Percentiles rank a stretch among this genome's conserved stretches.
Conservation (phyloP, 169 alveolate species). For the Cryptosporidium tyzzeri region DNA sequence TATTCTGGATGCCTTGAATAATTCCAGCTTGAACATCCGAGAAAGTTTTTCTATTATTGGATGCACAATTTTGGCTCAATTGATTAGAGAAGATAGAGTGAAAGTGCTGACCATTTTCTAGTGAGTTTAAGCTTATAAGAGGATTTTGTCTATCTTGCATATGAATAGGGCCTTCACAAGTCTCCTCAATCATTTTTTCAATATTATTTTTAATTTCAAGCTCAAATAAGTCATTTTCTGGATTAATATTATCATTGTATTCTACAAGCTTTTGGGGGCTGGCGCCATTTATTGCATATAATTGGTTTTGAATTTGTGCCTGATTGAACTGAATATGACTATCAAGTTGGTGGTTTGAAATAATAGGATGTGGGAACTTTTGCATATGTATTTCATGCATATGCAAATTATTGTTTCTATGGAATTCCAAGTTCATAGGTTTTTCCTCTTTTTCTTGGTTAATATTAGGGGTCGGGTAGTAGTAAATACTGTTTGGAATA, state of each 20-base stretch:
- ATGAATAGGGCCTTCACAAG: neutral
- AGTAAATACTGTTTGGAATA: neutral
- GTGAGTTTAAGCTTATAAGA: neutral
- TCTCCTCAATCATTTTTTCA: conserved; percentile 46
- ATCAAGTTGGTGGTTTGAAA: neutral
- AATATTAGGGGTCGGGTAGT: neutral
- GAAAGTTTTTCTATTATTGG: conserved; percentile 9
- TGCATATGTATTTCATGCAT: neutral
- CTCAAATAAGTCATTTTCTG: conserved; percentile 2
- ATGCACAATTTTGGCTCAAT: neutral
- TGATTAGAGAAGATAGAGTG: conserved; percentile 9
- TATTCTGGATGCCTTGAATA: conserved; percentile 17
- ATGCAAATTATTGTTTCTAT: neutral
- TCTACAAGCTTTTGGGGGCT: neutral
- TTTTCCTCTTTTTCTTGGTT: neutral
- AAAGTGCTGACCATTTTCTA: neutral
- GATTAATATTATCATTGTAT: neutral
- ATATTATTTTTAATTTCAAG: conserved; percentile 29
- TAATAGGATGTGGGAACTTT: neutral
- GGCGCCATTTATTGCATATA: neutral
- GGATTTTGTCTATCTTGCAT: neutral
- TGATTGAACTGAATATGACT: neutral
- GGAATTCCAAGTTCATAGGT: neutral
- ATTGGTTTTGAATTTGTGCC: neutral
- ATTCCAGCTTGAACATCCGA: conserved; percentile 11